phyloP scores from a whole-genome alignment of 164 flowering plant genomes.

The Euptelea pleiosperma region DNA sequence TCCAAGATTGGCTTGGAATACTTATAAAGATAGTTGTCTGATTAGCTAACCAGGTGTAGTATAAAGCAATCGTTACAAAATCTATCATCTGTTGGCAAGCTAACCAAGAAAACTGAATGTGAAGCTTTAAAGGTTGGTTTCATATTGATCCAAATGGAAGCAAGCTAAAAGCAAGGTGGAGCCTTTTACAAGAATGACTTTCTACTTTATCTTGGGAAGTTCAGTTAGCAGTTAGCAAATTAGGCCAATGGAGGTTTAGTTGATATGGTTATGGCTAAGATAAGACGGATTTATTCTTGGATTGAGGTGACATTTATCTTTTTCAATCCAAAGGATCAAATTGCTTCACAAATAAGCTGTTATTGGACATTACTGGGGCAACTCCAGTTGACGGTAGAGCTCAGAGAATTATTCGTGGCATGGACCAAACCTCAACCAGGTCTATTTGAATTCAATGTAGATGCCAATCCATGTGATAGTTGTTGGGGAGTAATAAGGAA shows the following conservation, averaged over 20 bases:
- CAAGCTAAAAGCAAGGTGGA: not conserved
- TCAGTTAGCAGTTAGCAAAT: not conserved
- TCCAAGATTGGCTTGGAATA: no score
- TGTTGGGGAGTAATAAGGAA: not conserved
- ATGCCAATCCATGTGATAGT: not conserved
- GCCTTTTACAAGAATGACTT: not conserved
- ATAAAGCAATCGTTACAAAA: no score
- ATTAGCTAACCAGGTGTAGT: no score
- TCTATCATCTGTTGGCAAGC: not conserved
- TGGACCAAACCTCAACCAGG: not conserved
- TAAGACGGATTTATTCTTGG: constrained; percentile 1
- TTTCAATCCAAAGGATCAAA: not conserved
- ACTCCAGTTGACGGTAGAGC: not conserved
- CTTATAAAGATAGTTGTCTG: no score
- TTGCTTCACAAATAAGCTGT: not conserved
- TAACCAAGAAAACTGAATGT: not conserved
- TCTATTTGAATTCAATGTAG: not conserved
- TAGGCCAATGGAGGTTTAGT: no score
- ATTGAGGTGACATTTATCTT: not conserved
- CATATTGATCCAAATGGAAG: not conserved
- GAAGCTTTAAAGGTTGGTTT: not conserved
- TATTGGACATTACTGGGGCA: not conserved
- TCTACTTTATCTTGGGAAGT: not conserved
- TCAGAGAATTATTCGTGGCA: not conserved
- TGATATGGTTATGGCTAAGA: not conserved